Evolutionary conservation across 352 stramenopile genomes (phyloP), one percentile per base, ranked within the genome.

Genomic region (Globisporangium orthogonon): DNA sequence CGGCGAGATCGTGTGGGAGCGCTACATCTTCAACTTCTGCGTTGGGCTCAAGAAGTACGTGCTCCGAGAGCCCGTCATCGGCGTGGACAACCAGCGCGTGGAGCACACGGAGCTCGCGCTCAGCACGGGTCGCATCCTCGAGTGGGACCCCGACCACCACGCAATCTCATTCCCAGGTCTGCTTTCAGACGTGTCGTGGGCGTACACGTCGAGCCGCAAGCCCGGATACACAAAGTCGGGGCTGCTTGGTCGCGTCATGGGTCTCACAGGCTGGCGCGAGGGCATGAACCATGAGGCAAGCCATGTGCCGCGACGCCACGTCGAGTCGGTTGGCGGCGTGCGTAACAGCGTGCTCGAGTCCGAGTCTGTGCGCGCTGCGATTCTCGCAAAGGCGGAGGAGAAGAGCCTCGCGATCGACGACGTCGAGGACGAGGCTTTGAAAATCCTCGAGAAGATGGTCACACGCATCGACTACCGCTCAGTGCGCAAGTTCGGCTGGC

Each of bases 101-200:
- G 76, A 80, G 43, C 81, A 96, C 62, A 96, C 84, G 6, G 68
- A 92, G 35, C 75, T 95, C 35, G 83, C 83, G 11, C 69, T 96
- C 15, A 90, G 65, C 53, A 89, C 86, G 0, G 78, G 76, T 3
- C 82, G 86, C 23, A 91, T 96, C 53, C 68, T 94, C 47, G 83
- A 77, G 54, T 96, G 86, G 86, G 86, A 96, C 62, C 78, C 84
- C 1, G 86, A 96, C 64, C 86, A 96, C 58, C 86, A 96, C 65
- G 78, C 76, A 1, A 94, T 95, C 52, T 93, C 82, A 6, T 95
- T 95, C 44, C 86, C 86, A 6, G 81, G 86, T 0, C 54, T 96
- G 29, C 68, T 96, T 7, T 87, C 85, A 5, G 86, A 96, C 54
- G 75, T 96, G 14, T 89, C 86, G 44, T 96, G 86, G 86, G 84